These are phyloP conservation scores for Diaporthe vaccinii DNA, from an alignment of 2,329 filamentous ascomycete genomes.

Conservation along the genomic window DNA sequence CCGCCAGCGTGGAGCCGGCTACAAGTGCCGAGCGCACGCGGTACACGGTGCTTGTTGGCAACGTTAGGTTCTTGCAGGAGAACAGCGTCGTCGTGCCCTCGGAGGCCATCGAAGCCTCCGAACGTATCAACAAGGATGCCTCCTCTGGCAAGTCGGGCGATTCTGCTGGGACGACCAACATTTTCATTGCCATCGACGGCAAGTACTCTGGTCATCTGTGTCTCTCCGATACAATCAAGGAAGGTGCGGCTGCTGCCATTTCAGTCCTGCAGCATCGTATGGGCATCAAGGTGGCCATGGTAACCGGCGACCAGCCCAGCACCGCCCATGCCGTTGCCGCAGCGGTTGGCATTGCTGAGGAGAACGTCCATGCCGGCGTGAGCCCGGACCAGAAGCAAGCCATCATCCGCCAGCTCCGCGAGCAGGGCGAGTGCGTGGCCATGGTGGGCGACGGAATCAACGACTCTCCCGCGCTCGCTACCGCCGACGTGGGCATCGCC, in stretches of 20 bases:
- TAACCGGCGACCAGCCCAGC: conserved; percentile 90
- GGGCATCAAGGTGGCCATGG: conserved; percentile 89
- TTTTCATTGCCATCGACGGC: conserved; percentile 90
- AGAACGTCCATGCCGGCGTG: conserved; percentile 87
- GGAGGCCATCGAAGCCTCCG: conserved; percentile 73
- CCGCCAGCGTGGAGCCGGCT: conserved; percentile 83
- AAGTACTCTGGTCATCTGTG: conserved; percentile 85
- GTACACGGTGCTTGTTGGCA: conserved; percentile 88
- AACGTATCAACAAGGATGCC: conserved; percentile 66
- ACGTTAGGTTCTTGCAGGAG: conserved; percentile 80
- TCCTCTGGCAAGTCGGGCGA: conserved; percentile 51
- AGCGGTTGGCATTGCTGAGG: conserved; percentile 82
- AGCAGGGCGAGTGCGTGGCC: conserved; percentile 81
- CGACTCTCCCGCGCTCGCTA: conserved; percentile 94
- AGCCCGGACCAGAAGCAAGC: conserved; percentile 91
- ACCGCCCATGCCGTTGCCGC: conserved; percentile 88
- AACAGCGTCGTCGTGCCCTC: conserved; percentile 77
- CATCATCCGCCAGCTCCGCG: conserved; percentile 84
- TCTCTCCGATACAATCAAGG: conserved; percentile 92
- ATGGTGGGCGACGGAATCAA: conserved; percentile 99
- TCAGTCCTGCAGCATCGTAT: conserved; percentile 82
- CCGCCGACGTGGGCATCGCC: conserved; percentile 92
- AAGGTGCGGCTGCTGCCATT: conserved; percentile 84
- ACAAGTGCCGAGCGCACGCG: conserved; percentile 75
- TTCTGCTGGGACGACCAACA: conserved; percentile 83